Percentiles rank a stretch among this genome's conserved stretches.
phyloP scores from a whole-genome alignment of 371 early-diverging fungal genomes.

The Thermomucor indicae-seudaticae region DNA sequence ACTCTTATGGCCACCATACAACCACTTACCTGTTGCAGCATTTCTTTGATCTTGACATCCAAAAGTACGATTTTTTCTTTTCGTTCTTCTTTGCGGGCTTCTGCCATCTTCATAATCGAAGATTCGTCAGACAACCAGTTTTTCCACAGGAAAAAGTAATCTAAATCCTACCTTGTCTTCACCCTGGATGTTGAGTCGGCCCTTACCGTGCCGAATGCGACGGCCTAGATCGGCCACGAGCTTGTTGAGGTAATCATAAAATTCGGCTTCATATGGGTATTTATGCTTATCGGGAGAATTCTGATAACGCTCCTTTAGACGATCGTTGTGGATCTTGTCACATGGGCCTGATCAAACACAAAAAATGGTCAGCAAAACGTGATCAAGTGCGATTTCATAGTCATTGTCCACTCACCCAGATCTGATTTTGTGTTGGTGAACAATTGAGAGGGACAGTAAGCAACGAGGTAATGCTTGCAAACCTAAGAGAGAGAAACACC shows the following conservation, averaged over 20 bases:
- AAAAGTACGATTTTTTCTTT: constrained; percentile 78
- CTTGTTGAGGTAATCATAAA: constrained; percentile 67
- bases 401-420: constrained; percentile 50
- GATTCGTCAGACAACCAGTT: not conserved
- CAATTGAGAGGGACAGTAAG: constrained; percentile 81
- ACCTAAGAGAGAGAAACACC: constrained; percentile 42
- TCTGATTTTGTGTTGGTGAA: constrained; percentile 90
- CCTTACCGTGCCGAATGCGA: constrained; percentile 71
- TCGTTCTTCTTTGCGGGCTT: constrained; percentile 73
- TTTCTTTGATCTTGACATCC: constrained; percentile 79
- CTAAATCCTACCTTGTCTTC: constrained; percentile 57
- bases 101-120: constrained; percentile 38
- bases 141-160: constrained; percentile 3
- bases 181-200: constrained; percentile 67
- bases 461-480: constrained; percentile 83
- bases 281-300: constrained; percentile 59
- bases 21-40: constrained; percentile 53
- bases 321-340: constrained; percentile 78
- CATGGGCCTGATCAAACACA: constrained; percentile 53
- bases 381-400: not conserved
- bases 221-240: constrained; percentile 73
- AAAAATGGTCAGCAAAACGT: not conserved
- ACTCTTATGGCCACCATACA: not conserved
- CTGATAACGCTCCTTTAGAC: constrained; percentile 71
- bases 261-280: constrained; percentile 74